Evolutionary conservation across 768 basidiomycete genomes (phyloP), one percentile per base, ranked within the genome.

Genomic region (Kwoniella dendrophila): DNA sequence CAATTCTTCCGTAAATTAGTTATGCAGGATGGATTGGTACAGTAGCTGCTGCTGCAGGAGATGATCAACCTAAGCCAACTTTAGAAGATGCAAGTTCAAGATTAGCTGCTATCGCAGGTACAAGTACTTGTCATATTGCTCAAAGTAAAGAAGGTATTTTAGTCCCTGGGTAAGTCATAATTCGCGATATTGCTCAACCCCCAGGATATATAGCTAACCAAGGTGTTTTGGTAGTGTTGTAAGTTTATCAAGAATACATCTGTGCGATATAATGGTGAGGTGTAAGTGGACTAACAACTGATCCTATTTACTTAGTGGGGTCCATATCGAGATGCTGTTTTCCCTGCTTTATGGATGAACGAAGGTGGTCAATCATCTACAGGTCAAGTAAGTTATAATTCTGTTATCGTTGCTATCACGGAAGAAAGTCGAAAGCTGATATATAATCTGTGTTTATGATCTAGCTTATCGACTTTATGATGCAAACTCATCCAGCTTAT

Each of bases 331-430:
- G 88, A 97, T 73, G 87, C 92, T 5, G 84, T 94, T 32, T 93
- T 97, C 80, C 87, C 87, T 43, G 92, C 88, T 18, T 94, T 91
- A 88, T 99, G 95, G 96, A 96, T 97, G 92, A 99, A 94, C 73
- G 96, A 99, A 80, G 96, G 95, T 38, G 96, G 96, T 1, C 96
- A 99, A 80, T 96, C 93, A 7, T 94, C 93, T 0, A 99, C 96
- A 0, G 96, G 96, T n/a, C 91, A 92, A 80, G 88, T 88, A 54
- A 49, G 80, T 64, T 20, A 24, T 29, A 11, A 6, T 26, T 30
- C 55, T 2, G 32, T 8, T 18, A n/a, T 34, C 36, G 6, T 27
- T 16, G 26, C 4, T 20, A 4, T 7, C 30, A 14, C 48, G 8
- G 11, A 18, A 30, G 24, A 6, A 26, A 0, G 29, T 26, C 20